Base-by-base conservation (phyloP, 441 rosid genomes). In the Kokia cookei region DNA sequence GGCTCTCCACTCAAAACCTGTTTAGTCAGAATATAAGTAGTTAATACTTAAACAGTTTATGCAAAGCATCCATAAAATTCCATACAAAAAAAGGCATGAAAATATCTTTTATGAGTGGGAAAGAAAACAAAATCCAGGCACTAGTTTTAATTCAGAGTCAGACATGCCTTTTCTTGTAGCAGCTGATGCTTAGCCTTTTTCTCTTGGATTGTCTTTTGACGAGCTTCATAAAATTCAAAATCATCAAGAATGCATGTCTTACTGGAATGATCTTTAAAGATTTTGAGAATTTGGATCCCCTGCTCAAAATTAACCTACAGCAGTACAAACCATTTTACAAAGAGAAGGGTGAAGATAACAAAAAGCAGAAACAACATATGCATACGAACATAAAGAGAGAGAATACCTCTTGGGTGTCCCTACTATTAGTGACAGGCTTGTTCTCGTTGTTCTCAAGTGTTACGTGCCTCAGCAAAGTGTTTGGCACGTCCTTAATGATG, bases 161-260 rank as follows among this genome's bases (percentile, higher is more conserved):
- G 26, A 17, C 22, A 62, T 26, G 74, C 98, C 96, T 89, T 93
- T 78, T 90, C 92, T 77, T 90, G 94, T 54, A 76, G 63, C 74
- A 86, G 90, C 63, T 81, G 82, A 71, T 86, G 91, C 82, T 90
- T 92, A 2, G 87, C 89, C 84, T 86, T 91, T 74, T 85, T 92
- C 69, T 92, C 94, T 81, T 83, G 94, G 78, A 96, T 88, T 51
- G 86, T 83, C 87, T 82, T 91, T 74, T 93, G 90, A 2, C 99
- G 94, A 10, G 80, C 80, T 65, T 89, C 99, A 73, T 96, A 96
- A 67, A 96, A 96, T 75, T 80, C 91, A 87, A 93, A 96, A 83
- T 96, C 99, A 83, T 96, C 97, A 78, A 96, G 82, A 67, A 96
- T 88, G 76, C 92, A 92, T 40, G 93, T 85, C 82, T 88, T 91